Evolutionary conservation across 139 green algal species (phyloP), one percentile per base, ranked within the genome.

Genomic region (Chlorella sorokiniana): DNA sequence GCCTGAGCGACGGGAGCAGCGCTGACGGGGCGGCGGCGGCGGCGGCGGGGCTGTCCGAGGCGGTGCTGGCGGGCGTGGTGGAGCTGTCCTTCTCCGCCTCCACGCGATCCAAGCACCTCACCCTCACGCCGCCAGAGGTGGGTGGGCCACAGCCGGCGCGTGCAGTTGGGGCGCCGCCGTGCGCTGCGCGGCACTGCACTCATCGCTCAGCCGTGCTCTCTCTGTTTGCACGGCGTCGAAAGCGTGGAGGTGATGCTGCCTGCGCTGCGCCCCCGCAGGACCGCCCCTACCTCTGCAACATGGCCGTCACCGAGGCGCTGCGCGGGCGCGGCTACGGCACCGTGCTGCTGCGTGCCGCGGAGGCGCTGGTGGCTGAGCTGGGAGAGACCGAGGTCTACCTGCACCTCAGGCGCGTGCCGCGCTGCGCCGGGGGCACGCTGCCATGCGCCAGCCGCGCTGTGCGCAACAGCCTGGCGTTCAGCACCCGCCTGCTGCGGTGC

Each of bases 271-370:
- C 0, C 40, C 54, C 72, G 59, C 88, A 91, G 88, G 76, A 89
- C n/a, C 88, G 88, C 44, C 84, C 82, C 0, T 95, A 95, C 83
- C 51, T 95, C n/a, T 94, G 88, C 82, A 95, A 95, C 84, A 95
- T 95, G 91, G 91, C 91, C 1, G 85, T 93, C 4, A 59, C 69
- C 2, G 54, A 61, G 29, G 41, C 70, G 0, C 83, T 79, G 18
- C 69, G 87, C 41, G 70, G 91, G 1, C 77, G 69, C 59, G 91
- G 91, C 40, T 84, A 90, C 59, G 91, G 88, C 38, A 79, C 38
- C 2, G 35, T 48, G 42, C 83, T 95, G 25, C 70, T 95, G 69
- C 54, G 65, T 27, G 90, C 90, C 14, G 85, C 83, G 31, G 91
- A 94, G 71, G 63, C 84, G 14, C 14, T 93, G n/a, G 86, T 79